Conservation (phyloP, 148 eudicot genomes). For the Fagopyrum esculentum region DNA sequence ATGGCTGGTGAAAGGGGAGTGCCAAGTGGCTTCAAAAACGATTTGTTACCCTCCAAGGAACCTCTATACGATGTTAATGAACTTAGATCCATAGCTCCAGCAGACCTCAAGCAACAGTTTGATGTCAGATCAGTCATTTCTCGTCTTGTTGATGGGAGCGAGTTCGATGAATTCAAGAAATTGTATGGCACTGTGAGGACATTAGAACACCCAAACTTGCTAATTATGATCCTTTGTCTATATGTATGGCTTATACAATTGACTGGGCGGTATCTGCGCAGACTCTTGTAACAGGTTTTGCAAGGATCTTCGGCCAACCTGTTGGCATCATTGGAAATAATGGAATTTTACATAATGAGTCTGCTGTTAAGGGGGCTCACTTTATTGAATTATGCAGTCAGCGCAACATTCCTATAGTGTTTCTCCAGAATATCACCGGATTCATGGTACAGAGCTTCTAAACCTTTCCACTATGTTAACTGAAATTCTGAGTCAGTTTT, state of each 20-base stretch:
- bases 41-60: slow-evolving; percentile 44
- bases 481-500: not conserved
- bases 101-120: slow-evolving; percentile 86
- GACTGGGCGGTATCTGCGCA: slow-evolving; percentile 19
- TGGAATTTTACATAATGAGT: slow-evolving; percentile 81
- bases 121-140: slow-evolving; percentile 88
- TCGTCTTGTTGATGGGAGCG: slow-evolving; percentile 94
- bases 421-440: slow-evolving; percentile 97
- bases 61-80: slow-evolving; percentile 77
- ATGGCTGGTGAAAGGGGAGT: slow-evolving; percentile 58
- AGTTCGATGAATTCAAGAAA: slow-evolving; percentile 99
- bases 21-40: slow-evolving; percentile 22
- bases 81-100: slow-evolving; percentile 87
- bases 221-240: slow-evolving; percentile 7
- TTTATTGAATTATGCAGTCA: slow-evolving; percentile 92
- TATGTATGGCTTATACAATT: not conserved
- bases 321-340: slow-evolving; percentile 96
- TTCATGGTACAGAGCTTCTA: slow-evolving; percentile 60
- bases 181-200: slow-evolving; percentile 97
- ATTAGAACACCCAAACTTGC: slow-evolving; percentile 17
- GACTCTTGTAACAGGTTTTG: slow-evolving; percentile 98
- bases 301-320: slow-evolving; percentile 77
- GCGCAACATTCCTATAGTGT: slow-evolving; percentile 88
- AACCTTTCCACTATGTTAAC: not conserved
- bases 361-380: slow-evolving; percentile 96